Base-by-base conservation (phyloP, 1,139 yeast genomes). In the Nakaseomyces glabratus region DNA sequence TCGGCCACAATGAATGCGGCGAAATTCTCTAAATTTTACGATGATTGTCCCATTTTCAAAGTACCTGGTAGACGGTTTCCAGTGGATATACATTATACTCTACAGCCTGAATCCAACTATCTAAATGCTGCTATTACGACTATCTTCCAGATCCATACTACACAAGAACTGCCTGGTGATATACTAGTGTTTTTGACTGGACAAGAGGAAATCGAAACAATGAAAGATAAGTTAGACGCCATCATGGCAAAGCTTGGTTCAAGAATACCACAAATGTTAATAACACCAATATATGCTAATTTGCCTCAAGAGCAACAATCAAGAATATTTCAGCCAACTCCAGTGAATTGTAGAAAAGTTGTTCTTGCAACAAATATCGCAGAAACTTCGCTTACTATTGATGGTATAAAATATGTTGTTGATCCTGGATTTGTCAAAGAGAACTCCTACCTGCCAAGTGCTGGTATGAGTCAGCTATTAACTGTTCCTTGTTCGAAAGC, bases 301-400 rank as follows among this genome's bases (percentile, higher is more conserved):
- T 61, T 90, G 35, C 96, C 97, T 0, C 71, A 85, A 1, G 95
- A 86, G 29, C 66, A 76, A 46, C 98, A 90, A 54, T 65, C 73
- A 15, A 68, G 65, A 43, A 85, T 90, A 24, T 90, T 90, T 54
- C 88, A 80, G 44, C 86, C 88, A 1, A 81, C 96, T 0, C 96
- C 96, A 0, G 66, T 68, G 1, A 71, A 73, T 23, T 63, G 84
- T 4, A 63, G 98, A 22, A 90, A 90, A 51, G 85, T 90, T n/a
- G 95, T 90, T 1, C 60, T 90, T 22, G 96, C 98, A 0, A 90
- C 98, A 1, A 90, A 90, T 50, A 88, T 90, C 45, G 98, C 98
- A 1, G 98, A 90, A 55, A 90, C 98, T 0, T 88, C 97, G 2
- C 73, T 90, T 46, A 90, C 98, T 0, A 88, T 90, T 40, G 88